A percentile compares a stretch with the other conserved stretches of the same genome.
Evolutionary conservation across 345 rosid species (phyloP).

Genomic region (Salix suchowensis): DNA sequence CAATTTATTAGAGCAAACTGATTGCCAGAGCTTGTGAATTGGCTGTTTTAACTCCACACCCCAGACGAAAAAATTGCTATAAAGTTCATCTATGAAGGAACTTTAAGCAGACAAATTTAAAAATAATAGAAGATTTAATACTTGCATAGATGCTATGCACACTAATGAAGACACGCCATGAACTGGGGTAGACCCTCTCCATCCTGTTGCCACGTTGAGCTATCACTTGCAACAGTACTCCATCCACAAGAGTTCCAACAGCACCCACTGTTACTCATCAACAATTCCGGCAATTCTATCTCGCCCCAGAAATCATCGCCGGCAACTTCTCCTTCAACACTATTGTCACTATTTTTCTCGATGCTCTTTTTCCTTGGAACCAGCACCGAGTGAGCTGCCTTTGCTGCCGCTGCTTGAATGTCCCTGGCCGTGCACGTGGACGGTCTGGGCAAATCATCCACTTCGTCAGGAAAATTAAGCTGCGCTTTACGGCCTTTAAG

Average conservation of each 20-base stretch:
- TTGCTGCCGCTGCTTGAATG: constrained; percentile 70
- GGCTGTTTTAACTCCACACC: no score
- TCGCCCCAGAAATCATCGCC: constrained; percentile 71
- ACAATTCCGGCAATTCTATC: constrained; percentile 67
- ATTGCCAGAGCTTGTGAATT: no score
- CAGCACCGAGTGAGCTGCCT: constrained; percentile 49
- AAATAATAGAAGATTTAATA: background rate
- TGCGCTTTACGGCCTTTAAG: constrained; percentile 72
- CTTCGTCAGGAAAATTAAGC: constrained; percentile 73
- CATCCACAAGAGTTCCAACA: constrained; percentile 36
- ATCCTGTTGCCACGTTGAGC: constrained; percentile 48
- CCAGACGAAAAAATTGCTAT: no score
- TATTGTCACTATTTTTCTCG: background rate
- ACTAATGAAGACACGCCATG: constrained; percentile 45
- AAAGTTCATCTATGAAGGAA: background rate
- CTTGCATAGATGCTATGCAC: background rate
- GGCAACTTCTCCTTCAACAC: constrained; percentile 8
- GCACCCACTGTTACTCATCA: constrained; percentile 22
- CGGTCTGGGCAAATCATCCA: constrained; percentile 54
- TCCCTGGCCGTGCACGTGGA: constrained; percentile 57
- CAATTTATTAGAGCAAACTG: background rate
- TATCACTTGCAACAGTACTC: constrained; percentile 27
- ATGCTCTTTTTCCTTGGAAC: constrained; percentile 20
- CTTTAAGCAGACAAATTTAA: background rate
- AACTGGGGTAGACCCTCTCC: constrained; percentile 38